Percentiles rank a stretch among this genome's conserved stretches.
Conservation (phyloP, 306 rosid genomes). For the Prunus armeniaca region DNA sequence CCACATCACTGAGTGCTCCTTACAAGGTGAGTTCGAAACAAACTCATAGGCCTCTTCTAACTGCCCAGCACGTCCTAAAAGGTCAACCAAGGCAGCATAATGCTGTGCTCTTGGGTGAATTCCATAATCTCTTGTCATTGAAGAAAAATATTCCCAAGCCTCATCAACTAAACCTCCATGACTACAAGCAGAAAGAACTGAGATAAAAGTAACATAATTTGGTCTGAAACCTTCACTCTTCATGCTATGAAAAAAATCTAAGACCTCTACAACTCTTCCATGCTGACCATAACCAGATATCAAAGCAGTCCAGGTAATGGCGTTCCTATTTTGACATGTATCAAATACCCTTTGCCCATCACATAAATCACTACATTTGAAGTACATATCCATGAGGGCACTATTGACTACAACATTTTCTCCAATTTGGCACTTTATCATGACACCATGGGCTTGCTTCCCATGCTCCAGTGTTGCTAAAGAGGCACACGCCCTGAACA, state of each 20-base stretch:
- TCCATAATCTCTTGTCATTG: conserved; percentile 60
- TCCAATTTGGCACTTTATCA: conserved; percentile 57
- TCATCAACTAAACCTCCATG: conserved; percentile 66
- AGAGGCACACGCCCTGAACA: conserved; percentile 66
- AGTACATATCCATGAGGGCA: conserved; percentile 76
- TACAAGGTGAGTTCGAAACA: conserved; percentile 54
- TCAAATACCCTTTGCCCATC: conserved; percentile 55
- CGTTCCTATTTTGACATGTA: conserved; percentile 54
- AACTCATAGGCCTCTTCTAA: conserved; percentile 60
- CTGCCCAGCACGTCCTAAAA: conserved; percentile 64
- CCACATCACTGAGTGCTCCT: conserved; percentile 66
- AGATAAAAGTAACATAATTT: conserved; percentile 68
- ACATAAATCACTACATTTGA: conserved; percentile 60
- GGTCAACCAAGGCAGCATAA: conserved; percentile 70
- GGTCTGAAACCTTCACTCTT: conserved; percentile 60
- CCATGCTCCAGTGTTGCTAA: conserved; percentile 68
- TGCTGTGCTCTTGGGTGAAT: conserved; percentile 67
- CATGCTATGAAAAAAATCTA: conserved; percentile 57
- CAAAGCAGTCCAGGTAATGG: conserved; percentile 69
- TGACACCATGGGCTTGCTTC: conserved; percentile 55
- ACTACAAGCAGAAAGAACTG: conserved; percentile 82
- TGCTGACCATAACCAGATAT: conserved; percentile 77
- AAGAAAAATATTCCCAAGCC: conserved; percentile 59
- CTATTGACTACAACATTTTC: conserved; percentile 62
- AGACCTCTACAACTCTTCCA: conserved; percentile 61